These are phyloP conservation scores for Calonectria ilicicola DNA, from an alignment of 2,329 filamentous ascomycete species.

Conservation along the genomic window DNA sequence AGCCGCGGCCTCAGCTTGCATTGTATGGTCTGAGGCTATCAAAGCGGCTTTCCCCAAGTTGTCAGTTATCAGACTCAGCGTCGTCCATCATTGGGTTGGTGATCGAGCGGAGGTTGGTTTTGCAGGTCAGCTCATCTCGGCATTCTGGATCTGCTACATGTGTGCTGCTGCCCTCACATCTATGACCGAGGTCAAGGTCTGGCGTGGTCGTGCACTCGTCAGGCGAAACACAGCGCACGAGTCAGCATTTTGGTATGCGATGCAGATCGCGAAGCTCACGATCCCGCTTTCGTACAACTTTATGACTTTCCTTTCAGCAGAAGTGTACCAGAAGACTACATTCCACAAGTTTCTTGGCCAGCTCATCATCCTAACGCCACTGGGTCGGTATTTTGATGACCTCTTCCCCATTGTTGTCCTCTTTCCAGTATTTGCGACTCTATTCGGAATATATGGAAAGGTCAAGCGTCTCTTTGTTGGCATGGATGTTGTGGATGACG, in stretches of 20 bases:
- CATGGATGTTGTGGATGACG: conserved; percentile 79
- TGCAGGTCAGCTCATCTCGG: conserved; percentile 85
- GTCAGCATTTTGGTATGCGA: conserved; percentile 94
- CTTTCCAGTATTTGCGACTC: conserved; percentile 83
- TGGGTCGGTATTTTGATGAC: conserved; percentile 87
- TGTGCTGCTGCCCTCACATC: conserved; percentile 88
- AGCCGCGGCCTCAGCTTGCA: conserved; percentile 80
- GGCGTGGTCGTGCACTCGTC: conserved; percentile 93
- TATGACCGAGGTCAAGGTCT: conserved; percentile 95
- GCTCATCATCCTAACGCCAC: conserved; percentile 83
- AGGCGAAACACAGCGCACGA: conserved; percentile 92
- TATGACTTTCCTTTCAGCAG: conserved; percentile 83
- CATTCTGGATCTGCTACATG: conserved; percentile 96
- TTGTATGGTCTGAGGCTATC: conserved; percentile 94
- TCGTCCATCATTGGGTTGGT: conserved; percentile 81
- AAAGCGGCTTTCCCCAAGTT: conserved; percentile 83
- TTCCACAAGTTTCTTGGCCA: conserved; percentile 91
- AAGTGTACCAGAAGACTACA: conserved; percentile 80
- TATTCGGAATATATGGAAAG: conserved; percentile 91
- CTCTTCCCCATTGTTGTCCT: conserved; percentile 91
- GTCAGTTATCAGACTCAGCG: conserved; percentile 75
- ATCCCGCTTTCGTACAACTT: conserved; percentile 98
- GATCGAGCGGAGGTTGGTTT: conserved; percentile 84
- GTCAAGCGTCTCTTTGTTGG: conserved; percentile 86
- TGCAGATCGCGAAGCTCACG: conserved; percentile 91